Conservation (phyloP, 345 rosid species). For the Anacardium occidentale region DNA sequence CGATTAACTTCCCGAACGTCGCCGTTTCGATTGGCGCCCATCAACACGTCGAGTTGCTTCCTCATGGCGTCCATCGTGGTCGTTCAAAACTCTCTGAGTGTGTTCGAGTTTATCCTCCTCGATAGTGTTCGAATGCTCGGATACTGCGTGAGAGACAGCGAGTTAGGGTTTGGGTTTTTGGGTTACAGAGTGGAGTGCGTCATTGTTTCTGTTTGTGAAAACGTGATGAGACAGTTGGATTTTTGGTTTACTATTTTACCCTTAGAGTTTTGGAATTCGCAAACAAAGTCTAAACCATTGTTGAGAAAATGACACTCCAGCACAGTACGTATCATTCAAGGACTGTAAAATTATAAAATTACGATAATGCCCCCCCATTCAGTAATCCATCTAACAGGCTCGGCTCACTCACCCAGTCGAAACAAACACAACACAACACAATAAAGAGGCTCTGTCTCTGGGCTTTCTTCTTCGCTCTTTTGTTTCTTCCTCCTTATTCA, state of each 20-base stretch:
- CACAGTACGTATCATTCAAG: too few relatives aligned
- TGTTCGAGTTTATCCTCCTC: background rate
- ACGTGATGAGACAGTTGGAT: background rate
- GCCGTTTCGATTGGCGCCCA: slow-evolving; percentile 99
- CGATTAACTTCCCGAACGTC: slow-evolving; percentile 96
- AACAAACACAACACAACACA: slow-evolving; percentile 6
- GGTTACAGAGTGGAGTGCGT: too few relatives aligned
- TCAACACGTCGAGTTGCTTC: slow-evolving; percentile 97
- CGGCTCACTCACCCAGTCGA: background rate
- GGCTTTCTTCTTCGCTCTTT: slow-evolving; percentile 25
- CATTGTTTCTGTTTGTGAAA: background rate
- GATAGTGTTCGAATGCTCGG: background rate
- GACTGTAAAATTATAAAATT: too few relatives aligned
- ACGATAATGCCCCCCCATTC: background rate
- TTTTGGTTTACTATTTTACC: background rate
- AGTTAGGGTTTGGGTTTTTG: slow-evolving; percentile 20
- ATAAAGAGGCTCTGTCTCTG: slow-evolving; percentile 22
- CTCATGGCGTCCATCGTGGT: slow-evolving; percentile 87
- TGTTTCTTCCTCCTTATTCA: slow-evolving; percentile 10
- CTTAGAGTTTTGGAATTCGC: background rate
- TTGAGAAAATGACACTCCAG: too few relatives aligned
- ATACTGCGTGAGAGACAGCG: background rate
- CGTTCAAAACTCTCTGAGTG: slow-evolving; percentile 12
- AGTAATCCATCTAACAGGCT: too few relatives aligned
- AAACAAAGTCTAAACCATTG: too few relatives aligned